A percentile compares a stretch with the other conserved stretches of the same genome.
Conservation (phyloP, 2,329 filamentous ascomycete species). For the Sarocladium strictum region DNA sequence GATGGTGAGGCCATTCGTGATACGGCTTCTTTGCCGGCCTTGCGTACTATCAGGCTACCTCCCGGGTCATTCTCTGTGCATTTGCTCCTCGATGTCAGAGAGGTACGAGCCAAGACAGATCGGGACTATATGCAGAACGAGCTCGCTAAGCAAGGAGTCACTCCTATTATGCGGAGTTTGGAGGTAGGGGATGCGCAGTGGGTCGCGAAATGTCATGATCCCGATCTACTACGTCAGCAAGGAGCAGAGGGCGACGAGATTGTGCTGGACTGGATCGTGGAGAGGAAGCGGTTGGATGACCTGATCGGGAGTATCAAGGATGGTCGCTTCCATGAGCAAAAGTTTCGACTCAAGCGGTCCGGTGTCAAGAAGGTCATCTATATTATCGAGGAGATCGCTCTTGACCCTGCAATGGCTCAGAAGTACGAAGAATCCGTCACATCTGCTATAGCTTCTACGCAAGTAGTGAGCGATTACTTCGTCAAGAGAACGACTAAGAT, state of each 20-base stretch:
- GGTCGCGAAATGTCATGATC: constrained; percentile 67
- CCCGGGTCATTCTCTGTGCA: constrained; percentile 66
- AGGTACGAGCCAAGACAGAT: constrained; percentile 66
- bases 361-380: constrained; percentile 75
- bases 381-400: constrained; percentile 66
- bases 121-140: constrained; percentile 72
- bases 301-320: constrained; percentile 77
- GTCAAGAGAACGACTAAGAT: constrained; percentile 69
- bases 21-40: constrained; percentile 33
- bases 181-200: constrained; percentile 73
- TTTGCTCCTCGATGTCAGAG: constrained; percentile 67
- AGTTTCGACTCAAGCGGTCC: constrained; percentile 68
- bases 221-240: constrained; percentile 45
- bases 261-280: constrained; percentile 73
- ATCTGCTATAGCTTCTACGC: constrained; percentile 69
- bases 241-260: constrained; percentile 63
- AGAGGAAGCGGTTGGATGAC: constrained; percentile 76
- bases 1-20: constrained; percentile 26
- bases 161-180: constrained; percentile 60
- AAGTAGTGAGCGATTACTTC: constrained; percentile 74
- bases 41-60: constrained; percentile 55
- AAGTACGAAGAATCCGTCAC: constrained; percentile 62
- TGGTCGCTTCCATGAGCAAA: constrained; percentile 77
- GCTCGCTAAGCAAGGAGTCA: constrained; percentile 59
- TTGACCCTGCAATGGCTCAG: constrained; percentile 46